Evolutionary conservation across 805 yeast species (phyloP).

Genomic region (Yamadazyma philogaea): DNA sequence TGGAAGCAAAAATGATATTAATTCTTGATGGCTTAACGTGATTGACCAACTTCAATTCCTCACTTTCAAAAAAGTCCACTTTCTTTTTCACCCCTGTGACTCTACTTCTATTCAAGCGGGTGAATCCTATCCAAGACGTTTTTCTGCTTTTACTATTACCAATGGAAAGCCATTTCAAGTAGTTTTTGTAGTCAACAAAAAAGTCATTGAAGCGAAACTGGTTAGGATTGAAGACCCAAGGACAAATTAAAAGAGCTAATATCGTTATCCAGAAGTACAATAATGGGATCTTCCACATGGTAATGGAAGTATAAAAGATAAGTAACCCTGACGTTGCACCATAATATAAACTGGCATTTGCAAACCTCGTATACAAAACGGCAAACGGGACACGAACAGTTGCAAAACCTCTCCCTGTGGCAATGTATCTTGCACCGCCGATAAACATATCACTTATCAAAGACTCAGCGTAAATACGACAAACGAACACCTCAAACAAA

Average conservation of each 20-base stretch:
- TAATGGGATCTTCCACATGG: slow-evolving; percentile 60
- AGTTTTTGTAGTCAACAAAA: slow-evolving; percentile 63
- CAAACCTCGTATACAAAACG: slow-evolving; percentile 71
- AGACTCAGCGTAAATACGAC: slow-evolving; percentile 74
- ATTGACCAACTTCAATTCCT: slow-evolving; percentile 30
- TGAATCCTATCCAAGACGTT: slow-evolving; percentile 46
- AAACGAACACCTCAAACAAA: slow-evolving; percentile 78
- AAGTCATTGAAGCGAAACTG: slow-evolving; percentile 69
- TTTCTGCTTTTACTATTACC: slow-evolving; percentile 45
- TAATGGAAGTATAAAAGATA: slow-evolving; percentile 53
- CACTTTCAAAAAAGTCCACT: slow-evolving; percentile 33
- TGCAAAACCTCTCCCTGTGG: slow-evolving; percentile 86
- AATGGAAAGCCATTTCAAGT: slow-evolving; percentile 48
- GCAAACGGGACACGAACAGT: slow-evolving; percentile 77
- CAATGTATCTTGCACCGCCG: slow-evolving; percentile 85
- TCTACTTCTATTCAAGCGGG: slow-evolving; percentile 50
- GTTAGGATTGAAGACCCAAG: slow-evolving; percentile 74
- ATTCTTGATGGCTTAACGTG: slow-evolving; percentile 49
- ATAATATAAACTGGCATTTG: slow-evolving; percentile 60
- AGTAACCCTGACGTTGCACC: slow-evolving; percentile 53
- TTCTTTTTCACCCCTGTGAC: slow-evolving; percentile 54
- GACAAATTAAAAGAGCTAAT: slow-evolving; percentile 63
- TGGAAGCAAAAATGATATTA: slow-evolving; percentile 40
- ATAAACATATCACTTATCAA: slow-evolving; percentile 67
- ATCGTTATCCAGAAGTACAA: slow-evolving; percentile 74